Base-by-base conservation (phyloP, 2,329 filamentous ascomycete genomes). In the Macrophomina tecta region DNA sequence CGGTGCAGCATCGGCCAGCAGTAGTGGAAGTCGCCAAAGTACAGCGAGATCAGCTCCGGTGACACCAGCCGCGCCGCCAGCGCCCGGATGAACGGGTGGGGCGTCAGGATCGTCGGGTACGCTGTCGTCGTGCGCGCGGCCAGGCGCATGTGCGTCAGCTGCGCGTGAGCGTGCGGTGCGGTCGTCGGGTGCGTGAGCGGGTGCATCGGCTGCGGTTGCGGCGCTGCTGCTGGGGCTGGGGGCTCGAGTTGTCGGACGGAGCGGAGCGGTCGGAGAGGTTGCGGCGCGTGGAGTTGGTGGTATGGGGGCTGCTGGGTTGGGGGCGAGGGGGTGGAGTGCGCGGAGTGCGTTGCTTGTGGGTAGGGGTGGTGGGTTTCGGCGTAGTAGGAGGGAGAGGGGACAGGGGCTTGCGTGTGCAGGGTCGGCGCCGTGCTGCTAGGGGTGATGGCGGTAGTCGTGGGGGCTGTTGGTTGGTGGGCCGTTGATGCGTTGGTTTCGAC, bases 1-100 rank as follows among this genome's bases (percentile, higher is more conserved):
- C 55, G 55, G 38, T 58, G 55, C 23, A 58, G 38, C 23, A 58
- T 30, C 55, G 55, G 55, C 55, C 55, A 58, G 23, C 23, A 45
- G 38, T 12, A 32, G 36, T 42, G 36, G 55, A 58, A 58, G 23
- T 58, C 55, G 38, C 5, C 12, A 12, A 58, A 58, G 55, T 58
- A 58, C 11, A 58, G 23, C 23, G 5, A 18, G n/a, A 45, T 14
- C 12, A 58, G 55, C 38, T 42, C 49, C 11, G 28, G 11, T 12
- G 28, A 28, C 11, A 53, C 49, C 18, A 58, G 55, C 11, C 23
- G 55, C 38, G 55, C 55, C 5, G 55, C 36, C 4, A 58, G 55
- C 38, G 38, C 23, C 18, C 55, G 36, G 36, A 58, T 45, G 18
- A 28, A 45, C 14, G 55, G 36, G 34, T 56, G 48, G 18, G 48